Percentiles rank a stretch among this genome's conserved stretches.
These are phyloP conservation scores for Monosporascus sp. DNA, from an alignment of 2,329 filamentous ascomycete species.

Conservation along the genomic window DNA sequence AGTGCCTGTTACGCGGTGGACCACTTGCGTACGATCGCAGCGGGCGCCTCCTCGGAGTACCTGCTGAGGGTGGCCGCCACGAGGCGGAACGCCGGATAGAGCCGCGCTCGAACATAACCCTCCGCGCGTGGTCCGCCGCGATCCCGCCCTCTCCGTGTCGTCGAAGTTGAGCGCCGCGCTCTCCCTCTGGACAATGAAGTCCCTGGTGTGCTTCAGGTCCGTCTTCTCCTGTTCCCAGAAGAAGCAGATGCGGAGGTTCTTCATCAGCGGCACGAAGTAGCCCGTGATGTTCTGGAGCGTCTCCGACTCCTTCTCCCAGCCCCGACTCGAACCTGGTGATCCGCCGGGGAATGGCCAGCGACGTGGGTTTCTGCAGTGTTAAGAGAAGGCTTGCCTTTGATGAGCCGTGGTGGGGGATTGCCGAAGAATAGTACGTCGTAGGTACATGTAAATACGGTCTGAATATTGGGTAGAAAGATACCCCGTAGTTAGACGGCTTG, in stretches of 20 bases:
- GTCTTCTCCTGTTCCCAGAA: slow-evolving; percentile 36
- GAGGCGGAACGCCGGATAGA: slow-evolving; percentile 2
- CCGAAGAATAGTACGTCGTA: slow-evolving; percentile 32
- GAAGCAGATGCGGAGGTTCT: slow-evolving; percentile 31
- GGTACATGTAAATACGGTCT: slow-evolving; percentile 33
- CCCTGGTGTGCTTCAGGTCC: slow-evolving; percentile 24
- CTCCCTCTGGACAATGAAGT: slow-evolving; percentile 10
- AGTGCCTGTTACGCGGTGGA: too few species aligned
- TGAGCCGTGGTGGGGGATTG: slow-evolving; percentile 32
- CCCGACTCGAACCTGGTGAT: slow-evolving; percentile 30
- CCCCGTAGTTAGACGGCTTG: too few species aligned
- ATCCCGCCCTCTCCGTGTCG: slow-evolving; percentile 13
- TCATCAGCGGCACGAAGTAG: slow-evolving; percentile 32
- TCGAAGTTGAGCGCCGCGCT: slow-evolving; percentile 10
- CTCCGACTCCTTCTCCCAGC: slow-evolving; percentile 41
- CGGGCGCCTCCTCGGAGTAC: slow-evolving; percentile 2
- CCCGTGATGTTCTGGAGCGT: slow-evolving; percentile 33
- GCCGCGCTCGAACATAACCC: slow-evolving; percentile 10
- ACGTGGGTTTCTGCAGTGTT: slow-evolving; percentile 24
- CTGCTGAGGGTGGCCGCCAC: slow-evolving; percentile 2
- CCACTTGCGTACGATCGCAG: not conserved
- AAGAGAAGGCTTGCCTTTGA: slow-evolving; percentile 23
- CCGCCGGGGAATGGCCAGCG: slow-evolving; percentile 21
- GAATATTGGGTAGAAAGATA: slow-evolving; percentile 16
- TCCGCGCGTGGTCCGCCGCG: slow-evolving; percentile 10